Conservation (phyloP, 2,329 filamentous ascomycete genomes). For the Cercospora citrullina region DNA sequence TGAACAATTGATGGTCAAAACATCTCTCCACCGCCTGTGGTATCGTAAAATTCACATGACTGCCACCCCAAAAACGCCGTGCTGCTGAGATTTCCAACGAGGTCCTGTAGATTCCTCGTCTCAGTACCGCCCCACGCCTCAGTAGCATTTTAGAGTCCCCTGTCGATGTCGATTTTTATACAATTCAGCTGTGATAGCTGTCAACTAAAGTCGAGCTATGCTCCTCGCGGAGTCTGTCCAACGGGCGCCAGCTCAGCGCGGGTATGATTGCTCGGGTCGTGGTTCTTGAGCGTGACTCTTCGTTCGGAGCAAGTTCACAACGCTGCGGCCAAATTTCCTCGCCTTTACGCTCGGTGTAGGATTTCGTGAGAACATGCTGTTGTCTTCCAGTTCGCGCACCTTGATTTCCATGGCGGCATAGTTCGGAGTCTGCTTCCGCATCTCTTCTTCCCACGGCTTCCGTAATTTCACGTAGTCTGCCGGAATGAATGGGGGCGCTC, state of each 20-base stretch:
- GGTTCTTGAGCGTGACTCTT: constrained; percentile 29
- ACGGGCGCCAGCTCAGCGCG: constrained; percentile 1
- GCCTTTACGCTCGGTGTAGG: constrained; percentile 38
- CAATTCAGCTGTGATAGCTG: neutral
- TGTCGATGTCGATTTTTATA: neutral
- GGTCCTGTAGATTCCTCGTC: neutral
- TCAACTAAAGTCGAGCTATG: neutral
- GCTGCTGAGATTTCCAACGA: neutral
- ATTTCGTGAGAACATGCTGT: constrained; percentile 28
- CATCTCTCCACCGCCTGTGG: neutral
- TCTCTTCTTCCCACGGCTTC: constrained; percentile 38
- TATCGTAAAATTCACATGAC: constrained; percentile 6
- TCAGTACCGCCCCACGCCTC: neutral
- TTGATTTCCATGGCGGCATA: constrained; percentile 35
- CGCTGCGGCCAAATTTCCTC: constrained; percentile 37
- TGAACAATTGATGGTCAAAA: neutral
- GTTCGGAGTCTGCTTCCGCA: constrained; percentile 31
- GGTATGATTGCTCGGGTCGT: constrained; percentile 16
- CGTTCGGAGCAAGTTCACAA: constrained; percentile 38
- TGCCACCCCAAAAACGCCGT: neutral
- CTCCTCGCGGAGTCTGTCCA: neutral
- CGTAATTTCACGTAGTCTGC: constrained; percentile 36
- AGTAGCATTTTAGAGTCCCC: neutral
- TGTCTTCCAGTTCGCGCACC: constrained; percentile 35
- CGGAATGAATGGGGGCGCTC: constrained; percentile 35